Conservation (phyloP, 805 yeast species). For the Yarrowia phangngaensis region DNA sequence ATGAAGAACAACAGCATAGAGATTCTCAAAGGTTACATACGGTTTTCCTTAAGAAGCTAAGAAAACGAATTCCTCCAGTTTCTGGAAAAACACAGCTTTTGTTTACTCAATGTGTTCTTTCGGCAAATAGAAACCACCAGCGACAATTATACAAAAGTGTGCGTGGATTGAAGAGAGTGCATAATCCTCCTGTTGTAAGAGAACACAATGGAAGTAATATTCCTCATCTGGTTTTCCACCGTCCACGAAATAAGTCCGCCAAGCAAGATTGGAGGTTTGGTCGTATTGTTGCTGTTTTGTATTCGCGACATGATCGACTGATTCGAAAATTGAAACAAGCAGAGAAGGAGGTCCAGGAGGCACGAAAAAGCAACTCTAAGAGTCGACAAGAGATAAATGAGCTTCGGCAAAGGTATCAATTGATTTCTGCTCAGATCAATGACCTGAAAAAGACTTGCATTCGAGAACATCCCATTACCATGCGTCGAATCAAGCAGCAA, state of each 20-base stretch:
- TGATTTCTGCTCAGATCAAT: not conserved
- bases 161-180: not conserved
- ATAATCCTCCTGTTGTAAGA: not conserved
- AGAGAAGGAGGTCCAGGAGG: no score
- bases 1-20: slow-evolving; percentile 7
- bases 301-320: not conserved
- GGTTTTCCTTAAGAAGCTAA: not conserved
- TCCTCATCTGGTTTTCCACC: slow-evolving; percentile 3
- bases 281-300: not conserved
- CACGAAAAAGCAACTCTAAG: no score
- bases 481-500: slow-evolving; percentile 1
- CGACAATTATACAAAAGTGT: not conserved
- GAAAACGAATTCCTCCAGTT: not conserved
- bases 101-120: slow-evolving; percentile 11
- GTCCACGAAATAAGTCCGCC: not conserved
- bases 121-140: slow-evolving; percentile 17
- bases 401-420: not conserved
- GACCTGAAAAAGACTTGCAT: not conserved
- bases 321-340: no score
- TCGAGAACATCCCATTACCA: not conserved
- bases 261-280: slow-evolving; percentile 6
- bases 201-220: not conserved
- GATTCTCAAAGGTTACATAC: not conserved
- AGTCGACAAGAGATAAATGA: no score
- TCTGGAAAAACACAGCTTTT: not conserved